Evolutionary conservation across 805 yeast genomes (phyloP), one percentile per base, ranked within the genome.

Genomic region (Lachancea mirantina): DNA sequence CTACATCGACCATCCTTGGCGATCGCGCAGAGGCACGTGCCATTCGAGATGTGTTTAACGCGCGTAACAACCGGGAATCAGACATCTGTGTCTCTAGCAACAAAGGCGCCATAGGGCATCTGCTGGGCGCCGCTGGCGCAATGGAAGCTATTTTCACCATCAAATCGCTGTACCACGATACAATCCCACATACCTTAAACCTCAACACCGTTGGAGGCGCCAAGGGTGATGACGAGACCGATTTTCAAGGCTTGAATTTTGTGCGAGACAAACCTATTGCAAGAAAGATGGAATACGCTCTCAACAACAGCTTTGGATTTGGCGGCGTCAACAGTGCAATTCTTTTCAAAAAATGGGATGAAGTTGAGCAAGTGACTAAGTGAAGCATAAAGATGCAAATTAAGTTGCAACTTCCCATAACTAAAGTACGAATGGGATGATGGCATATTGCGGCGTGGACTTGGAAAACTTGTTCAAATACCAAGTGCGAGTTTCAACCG

Each of bases 91-190:
- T 92, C 1, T 76, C 92, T 1, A 82, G 96, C 2, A 84, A 87
- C 11, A 92, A 92, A 55, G 94, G 96, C 1, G 74, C 96, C 1
- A 81, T 83, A 24, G 99, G 99, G 0, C 99, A 92, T 59, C 64
- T 89, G 14, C 62, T 92, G 18, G 98, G 98, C 1, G 98, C 95
- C 1, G 92, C 98, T 0, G 99, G 98, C 4, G 77, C 95, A 0
- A 84, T 92, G 3, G 99, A 92, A 49, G 74, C 94, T 3, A 76
- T 87, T 1, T 84, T 84, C 55, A 76, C 95, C 0, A 61, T 85
- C 2, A 50, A 78, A 48, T 76, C 95, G 0, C 47, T 89, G 28
- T 54, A 70, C 23, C 54, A 74, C 3, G 67, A 70, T 6, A 49
- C 62, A 1, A 46, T 84, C 3, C 97, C 97, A 1, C 94, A 94